Conservation (phyloP, 208 protist species). For the Blastocrithidia nonstop region DNA sequence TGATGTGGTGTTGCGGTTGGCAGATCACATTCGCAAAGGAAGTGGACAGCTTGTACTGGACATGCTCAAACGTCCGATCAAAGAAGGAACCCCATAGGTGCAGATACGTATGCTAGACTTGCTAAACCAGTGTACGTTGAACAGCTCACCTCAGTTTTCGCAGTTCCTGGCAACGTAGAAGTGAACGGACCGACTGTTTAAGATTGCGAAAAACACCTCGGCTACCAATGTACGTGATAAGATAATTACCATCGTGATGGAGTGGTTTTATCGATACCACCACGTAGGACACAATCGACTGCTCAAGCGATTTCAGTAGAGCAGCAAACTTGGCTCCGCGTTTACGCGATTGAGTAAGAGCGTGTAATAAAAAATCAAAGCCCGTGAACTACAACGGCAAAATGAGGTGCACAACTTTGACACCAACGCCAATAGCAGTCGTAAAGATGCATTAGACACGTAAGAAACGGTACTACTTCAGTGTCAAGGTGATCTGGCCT, state of each 20-base stretch:
- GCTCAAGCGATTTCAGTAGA: constrained; percentile 55
- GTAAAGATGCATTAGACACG: constrained; percentile 41
- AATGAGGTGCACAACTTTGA: constrained; percentile 15
- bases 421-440: constrained; percentile 14
- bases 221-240: constrained; percentile 28
- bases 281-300: constrained; percentile 59
- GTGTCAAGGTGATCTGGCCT: constrained; percentile 73
- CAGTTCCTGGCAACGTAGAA: constrained; percentile 70
- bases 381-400: constrained; percentile 1
- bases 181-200: constrained; percentile 80
- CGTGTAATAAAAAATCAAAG: constrained; percentile 19
- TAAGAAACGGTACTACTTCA: constrained; percentile 62
- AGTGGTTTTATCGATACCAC: constrained; percentile 68
- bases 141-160: constrained; percentile 54
- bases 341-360: constrained; percentile 27
- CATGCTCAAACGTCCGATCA: constrained; percentile 56
- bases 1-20: constrained; percentile 31
- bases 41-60: constrained; percentile 46
- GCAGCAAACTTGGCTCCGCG: constrained; percentile 40
- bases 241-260: constrained; percentile 53
- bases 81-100: constrained; percentile 30
- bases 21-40: constrained; percentile 53
- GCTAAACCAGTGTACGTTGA: constrained; percentile 60
- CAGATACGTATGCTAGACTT: constrained; percentile 57
- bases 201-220: constrained; percentile 53